Evolutionary conservation across 352 stramenopile genomes (phyloP), one percentile per base, ranked within the genome.

Genomic region (Pythium oligandrum): DNA sequence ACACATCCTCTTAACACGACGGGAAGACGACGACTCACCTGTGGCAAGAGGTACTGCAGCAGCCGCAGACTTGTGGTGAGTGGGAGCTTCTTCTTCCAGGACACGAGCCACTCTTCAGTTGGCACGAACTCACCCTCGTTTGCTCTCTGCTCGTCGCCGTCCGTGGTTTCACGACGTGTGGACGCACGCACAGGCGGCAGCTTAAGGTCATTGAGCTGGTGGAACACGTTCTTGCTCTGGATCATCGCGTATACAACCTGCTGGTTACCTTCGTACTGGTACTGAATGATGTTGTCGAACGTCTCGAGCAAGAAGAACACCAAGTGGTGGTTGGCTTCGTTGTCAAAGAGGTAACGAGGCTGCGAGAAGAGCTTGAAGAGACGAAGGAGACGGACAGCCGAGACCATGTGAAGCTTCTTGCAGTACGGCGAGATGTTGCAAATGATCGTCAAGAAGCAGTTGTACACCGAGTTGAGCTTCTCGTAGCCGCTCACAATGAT

Each of bases 261-360:
- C 46, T 97, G 82, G 72, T 99, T 99, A 49, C 96, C 96, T 45
- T 88, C 74, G 63, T 91, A 92, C 71, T 99, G 97, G 61, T 99
- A 99, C 81, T 99, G 97, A 62, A 99, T 97, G 48, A 99, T 97
- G 73, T 99, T 99, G 75, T 99, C 98, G 66, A 99, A 99, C 4
- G 98, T 94, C 71, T 99, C 96, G 35, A 99, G 76, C 43, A 99
- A 61, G 40, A 99, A 92, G 32, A 96, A 97, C 31, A 99, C 82
- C 52, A 98, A 87, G 45, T 93, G 78, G 65, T 98, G 89, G 55
- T 98, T 98, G 12, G 92, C 94, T 55, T 98, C 95, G 48, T 95
- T 94, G 57, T 95, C 87, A 57, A 98, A 98, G 7, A 99, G 70
- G 55, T 90, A 95, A 37, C 87, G 63, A 4, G 93, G 92, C 61